Percentiles rank a stretch among this genome's conserved stretches.
phyloP scores from a whole-genome alignment of 23 red algal species.

The Gracilariopsis chorda region DNA sequence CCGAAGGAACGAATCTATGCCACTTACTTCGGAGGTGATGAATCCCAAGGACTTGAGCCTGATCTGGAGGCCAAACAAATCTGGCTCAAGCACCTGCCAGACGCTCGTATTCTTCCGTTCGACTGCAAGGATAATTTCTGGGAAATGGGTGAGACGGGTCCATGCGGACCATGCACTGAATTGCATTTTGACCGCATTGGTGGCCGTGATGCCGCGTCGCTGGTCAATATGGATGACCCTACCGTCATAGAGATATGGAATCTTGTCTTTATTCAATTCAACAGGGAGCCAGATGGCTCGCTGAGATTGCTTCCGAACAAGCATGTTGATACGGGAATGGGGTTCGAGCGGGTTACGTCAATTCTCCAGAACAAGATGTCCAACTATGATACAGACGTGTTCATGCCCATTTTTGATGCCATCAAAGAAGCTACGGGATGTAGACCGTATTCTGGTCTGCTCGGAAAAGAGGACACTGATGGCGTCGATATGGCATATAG shows the following conservation, averaged over 20 bases:
- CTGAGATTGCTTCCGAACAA: conserved; percentile 70
- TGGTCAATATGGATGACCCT: conserved; percentile 96
- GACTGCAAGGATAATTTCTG: conserved; percentile 99
- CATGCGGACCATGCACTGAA: conserved; percentile 98
- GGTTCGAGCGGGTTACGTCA: conserved; percentile 87
- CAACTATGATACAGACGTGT: conserved; percentile 99
- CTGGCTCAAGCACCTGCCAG: conserved; percentile 92
- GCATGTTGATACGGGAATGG: conserved; percentile 99
- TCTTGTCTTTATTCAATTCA: conserved; percentile 98
- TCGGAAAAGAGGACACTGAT: conserved; percentile 76
- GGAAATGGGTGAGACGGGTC: conserved; percentile 99
- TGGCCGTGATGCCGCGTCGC: conserved; percentile 68
- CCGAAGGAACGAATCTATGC: conserved; percentile 82
- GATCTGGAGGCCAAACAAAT: conserved; percentile 87
- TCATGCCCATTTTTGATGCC: conserved; percentile 86
- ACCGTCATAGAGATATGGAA: conserved; percentile 99
- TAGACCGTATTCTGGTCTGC: conserved; percentile 63
- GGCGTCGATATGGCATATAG: conserved; percentile 96
- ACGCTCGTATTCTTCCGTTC: conserved; percentile 88
- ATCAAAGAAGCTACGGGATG: conserved; percentile 75
- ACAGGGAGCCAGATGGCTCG: conserved; percentile 81
- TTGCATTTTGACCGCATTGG: conserved; percentile 94
- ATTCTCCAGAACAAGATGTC: conserved; percentile 91
- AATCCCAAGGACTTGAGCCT: conserved; percentile 54
- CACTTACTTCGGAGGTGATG: conserved; percentile 96